Evolutionary conservation across 306 rosid species (phyloP).

Genomic region (Cyamopsis tetragonoloba): DNA sequence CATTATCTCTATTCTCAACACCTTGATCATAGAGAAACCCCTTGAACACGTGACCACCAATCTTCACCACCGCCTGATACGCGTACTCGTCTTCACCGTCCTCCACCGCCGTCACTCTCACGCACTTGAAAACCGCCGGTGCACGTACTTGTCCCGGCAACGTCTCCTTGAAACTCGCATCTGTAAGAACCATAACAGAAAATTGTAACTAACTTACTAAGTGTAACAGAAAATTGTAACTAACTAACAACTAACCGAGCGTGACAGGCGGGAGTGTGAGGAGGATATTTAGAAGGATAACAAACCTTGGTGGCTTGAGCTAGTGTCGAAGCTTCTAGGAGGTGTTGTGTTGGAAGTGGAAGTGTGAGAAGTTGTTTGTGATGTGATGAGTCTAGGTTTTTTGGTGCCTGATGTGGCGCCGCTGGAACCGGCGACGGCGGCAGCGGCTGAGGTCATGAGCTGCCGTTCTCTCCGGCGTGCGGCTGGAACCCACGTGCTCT

Average conservation of each 20-base stretch:
- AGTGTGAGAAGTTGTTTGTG: slow-evolving; percentile 81
- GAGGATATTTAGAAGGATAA: too few species aligned
- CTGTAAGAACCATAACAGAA: slow-evolving; percentile 29
- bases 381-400: slow-evolving; percentile 70
- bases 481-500: slow-evolving; percentile 97
- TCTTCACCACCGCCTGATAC: slow-evolving; percentile 82
- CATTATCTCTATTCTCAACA: slow-evolving; percentile 46
- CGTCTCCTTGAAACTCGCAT: slow-evolving; percentile 55
- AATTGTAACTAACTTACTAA: too few species aligned
- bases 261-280: too few species aligned
- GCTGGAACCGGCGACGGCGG: slow-evolving; percentile 50
- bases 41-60: slow-evolving; percentile 84
- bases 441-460: slow-evolving; percentile 21
- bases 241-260: too few species aligned
- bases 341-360: slow-evolving; percentile 95
- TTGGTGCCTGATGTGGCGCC: slow-evolving; percentile 72
- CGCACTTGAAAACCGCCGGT: slow-evolving; percentile 92
- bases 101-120: slow-evolving; percentile 77
- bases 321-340: slow-evolving; percentile 88
- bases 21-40: slow-evolving; percentile 90
- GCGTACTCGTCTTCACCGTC: slow-evolving; percentile 82
- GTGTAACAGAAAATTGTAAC: too few species aligned
- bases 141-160: slow-evolving; percentile 84
- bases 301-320: slow-evolving; percentile 90
- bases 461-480: slow-evolving; percentile 87